phyloP scores from a whole-genome alignment of 2,329 filamentous ascomycete genomes.

The Shiraia sp. region DNA sequence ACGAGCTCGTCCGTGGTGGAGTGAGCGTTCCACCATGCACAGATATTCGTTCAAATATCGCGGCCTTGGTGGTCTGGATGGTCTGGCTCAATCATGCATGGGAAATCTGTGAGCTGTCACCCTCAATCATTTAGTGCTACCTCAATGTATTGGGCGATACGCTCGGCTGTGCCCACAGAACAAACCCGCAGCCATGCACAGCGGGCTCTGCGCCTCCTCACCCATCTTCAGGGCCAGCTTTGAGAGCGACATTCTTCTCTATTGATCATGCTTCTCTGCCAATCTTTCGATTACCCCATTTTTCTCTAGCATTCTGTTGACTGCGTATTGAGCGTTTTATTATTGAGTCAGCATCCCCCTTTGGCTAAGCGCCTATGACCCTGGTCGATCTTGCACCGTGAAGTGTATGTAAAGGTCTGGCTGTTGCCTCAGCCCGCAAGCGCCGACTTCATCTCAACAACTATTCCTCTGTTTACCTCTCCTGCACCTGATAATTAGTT shows the following conservation, averaged over 20 bases:
- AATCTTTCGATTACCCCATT: neutral
- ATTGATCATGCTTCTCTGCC: neutral
- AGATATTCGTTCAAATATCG: too few species aligned
- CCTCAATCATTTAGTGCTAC: constrained; percentile 1
- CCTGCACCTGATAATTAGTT: neutral
- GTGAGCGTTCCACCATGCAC: too few species aligned
- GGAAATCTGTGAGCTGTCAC: constrained; percentile 1
- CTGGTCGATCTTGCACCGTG: constrained; percentile 1
- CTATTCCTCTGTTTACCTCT: neutral
- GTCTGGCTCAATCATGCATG: too few species aligned
- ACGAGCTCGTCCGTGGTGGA: too few species aligned
- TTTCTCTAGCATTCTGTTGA: neutral
- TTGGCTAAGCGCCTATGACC: neutral
- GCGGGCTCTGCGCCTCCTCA: constrained; percentile 11
- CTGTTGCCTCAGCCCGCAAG: constrained; percentile 12
- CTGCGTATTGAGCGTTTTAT: neutral
- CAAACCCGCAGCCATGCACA: constrained; percentile 6
- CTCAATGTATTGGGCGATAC: constrained; percentile 8
- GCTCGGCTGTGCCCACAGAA: constrained; percentile 12
- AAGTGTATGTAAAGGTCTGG: neutral
- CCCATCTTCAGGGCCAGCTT: neutral
- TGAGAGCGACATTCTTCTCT: neutral
- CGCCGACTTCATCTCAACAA: neutral
- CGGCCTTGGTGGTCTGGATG: neutral
- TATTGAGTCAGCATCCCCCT: neutral